phyloP scores from a whole-genome alignment of 2,329 filamentous ascomycete genomes.

The Didymella segeticola region DNA sequence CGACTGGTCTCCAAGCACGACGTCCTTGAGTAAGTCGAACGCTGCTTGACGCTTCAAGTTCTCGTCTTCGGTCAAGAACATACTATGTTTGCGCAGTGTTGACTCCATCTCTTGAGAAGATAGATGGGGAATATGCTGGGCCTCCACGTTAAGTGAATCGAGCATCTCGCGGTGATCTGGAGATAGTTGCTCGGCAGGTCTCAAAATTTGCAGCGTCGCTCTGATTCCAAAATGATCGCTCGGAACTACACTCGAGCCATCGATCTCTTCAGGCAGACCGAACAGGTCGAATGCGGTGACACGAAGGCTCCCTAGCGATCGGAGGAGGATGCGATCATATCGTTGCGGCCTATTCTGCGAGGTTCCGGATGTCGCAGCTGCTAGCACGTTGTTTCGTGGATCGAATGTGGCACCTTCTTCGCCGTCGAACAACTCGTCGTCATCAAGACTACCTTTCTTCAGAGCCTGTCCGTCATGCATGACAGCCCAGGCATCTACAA shows the following conservation, averaged over 20 bases:
- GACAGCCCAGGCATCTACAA: slow-evolving; percentile 62
- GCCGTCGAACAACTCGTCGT: slow-evolving; percentile 58
- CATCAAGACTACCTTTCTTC: slow-evolving; percentile 45
- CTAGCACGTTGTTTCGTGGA: slow-evolving; percentile 63
- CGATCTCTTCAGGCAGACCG: slow-evolving; percentile 52
- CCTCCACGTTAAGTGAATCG: slow-evolving; percentile 16
- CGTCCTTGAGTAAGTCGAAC: slow-evolving; percentile 55
- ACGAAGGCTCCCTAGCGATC: slow-evolving; percentile 49
- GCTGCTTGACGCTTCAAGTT: slow-evolving; percentile 52
- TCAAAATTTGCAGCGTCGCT: slow-evolving; percentile 43
- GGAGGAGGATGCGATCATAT: slow-evolving; percentile 69
- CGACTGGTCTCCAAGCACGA: slow-evolving; percentile 46
- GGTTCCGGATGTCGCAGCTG: slow-evolving; percentile 60
- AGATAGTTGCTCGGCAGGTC: background rate
- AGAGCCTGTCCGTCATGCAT: slow-evolving; percentile 52
- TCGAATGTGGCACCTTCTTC: slow-evolving; percentile 72
- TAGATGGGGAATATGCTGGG: slow-evolving; percentile 16
- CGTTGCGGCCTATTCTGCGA: slow-evolving; percentile 68
- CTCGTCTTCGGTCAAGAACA: slow-evolving; percentile 59
- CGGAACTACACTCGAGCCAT: slow-evolving; percentile 28
- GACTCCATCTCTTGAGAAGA: slow-evolving; percentile 24
- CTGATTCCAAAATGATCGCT: slow-evolving; percentile 64
- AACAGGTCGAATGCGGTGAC: slow-evolving; percentile 64
- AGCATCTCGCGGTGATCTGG: slow-evolving; percentile 6
- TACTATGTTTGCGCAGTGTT: slow-evolving; percentile 25